A percentile compares a stretch with the other conserved stretches of the same genome.
Conservation (phyloP, 768 basidiomycete species). For the Mycena polygramma region DNA sequence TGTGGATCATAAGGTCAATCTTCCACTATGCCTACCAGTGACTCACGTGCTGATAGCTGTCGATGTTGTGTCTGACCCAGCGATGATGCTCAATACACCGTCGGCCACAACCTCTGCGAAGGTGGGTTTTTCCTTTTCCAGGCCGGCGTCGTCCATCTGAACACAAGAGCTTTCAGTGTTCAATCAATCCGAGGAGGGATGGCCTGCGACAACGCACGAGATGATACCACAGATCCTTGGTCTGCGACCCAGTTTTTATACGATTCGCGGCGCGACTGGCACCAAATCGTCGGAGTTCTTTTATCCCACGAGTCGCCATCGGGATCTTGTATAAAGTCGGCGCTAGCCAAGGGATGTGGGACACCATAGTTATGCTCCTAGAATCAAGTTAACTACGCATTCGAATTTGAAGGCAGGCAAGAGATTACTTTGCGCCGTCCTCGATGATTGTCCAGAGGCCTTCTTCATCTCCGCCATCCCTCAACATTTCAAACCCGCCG, state of each 20-base stretch:
- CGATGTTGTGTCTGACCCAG: conserved; percentile 59
- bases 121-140: conserved; percentile 48
- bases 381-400: neutral
- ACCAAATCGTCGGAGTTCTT: conserved; percentile 25
- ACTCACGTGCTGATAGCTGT: conserved; percentile 42
- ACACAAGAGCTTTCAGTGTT: neutral
- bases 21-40: neutral
- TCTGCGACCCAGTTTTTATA: conserved; percentile 43
- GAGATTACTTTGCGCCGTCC: conserved; percentile 55
- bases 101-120: conserved; percentile 53
- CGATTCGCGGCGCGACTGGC: conserved; percentile 25
- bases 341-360: conserved; percentile 45
- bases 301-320: conserved; percentile 1
- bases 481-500: conserved; percentile 49
- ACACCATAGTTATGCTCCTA: conserved; percentile 52
- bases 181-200: neutral
- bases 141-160: conserved; percentile 57
- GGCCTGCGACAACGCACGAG: conserved; percentile 29
- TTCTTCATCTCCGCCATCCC: conserved; percentile 58
- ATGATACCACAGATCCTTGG: conserved; percentile 58
- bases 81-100: conserved; percentile 53
- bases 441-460: conserved; percentile 63
- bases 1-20: conserved; percentile 2
- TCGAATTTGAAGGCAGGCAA: neutral
- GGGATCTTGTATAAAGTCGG: conserved; percentile 25